A percentile compares a stretch with the other conserved stretches of the same genome.
phyloP scores from a whole-genome alignment of 164 flowering plant genomes.

The Vitis rotundifolia region DNA sequence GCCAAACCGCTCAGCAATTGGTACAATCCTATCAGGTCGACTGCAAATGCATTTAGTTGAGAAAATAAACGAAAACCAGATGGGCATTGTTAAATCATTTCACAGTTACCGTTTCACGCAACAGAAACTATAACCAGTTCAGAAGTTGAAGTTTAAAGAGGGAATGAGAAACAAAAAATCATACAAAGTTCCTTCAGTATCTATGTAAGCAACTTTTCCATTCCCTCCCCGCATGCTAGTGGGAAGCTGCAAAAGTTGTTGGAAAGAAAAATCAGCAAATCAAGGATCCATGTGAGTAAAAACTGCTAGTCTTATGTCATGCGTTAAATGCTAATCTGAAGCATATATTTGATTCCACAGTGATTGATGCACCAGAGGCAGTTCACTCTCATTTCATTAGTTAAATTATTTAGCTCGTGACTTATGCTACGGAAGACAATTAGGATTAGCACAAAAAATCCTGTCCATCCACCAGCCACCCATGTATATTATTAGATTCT shows the following conservation, averaged over 20 bases:
- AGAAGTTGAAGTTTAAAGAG: neutral
- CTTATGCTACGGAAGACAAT: too few species aligned
- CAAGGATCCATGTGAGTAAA: too few species aligned
- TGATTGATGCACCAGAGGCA: too few species aligned
- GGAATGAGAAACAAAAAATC: slow-evolving; percentile 27
- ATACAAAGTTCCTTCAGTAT: slow-evolving; percentile 99
- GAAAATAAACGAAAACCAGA: slow-evolving; percentile 11
- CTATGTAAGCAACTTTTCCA: slow-evolving; percentile 97
- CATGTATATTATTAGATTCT: too few species aligned
- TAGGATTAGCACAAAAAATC: too few species aligned
- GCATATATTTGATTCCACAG: too few species aligned
- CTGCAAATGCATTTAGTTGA: slow-evolving; percentile 44
- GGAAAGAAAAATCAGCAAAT: neutral
- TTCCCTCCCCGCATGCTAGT: slow-evolving; percentile 89
- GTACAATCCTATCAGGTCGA: slow-evolving; percentile 94
- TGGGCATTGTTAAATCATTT: neutral
- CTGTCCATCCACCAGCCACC: too few species aligned
- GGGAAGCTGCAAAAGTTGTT: slow-evolving; percentile 70
- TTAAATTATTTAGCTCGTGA: too few species aligned
- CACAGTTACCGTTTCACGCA: neutral
- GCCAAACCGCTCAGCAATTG: slow-evolving; percentile 97
- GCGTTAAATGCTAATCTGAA: too few species aligned
- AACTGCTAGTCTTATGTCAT: too few species aligned
- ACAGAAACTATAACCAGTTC: neutral
- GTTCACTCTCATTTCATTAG: too few species aligned